A percentile compares a stretch with the other conserved stretches of the same genome.
phyloP scores from a whole-genome alignment of 148 eudicot genomes.

The Amaranthus hypochondriacus region DNA sequence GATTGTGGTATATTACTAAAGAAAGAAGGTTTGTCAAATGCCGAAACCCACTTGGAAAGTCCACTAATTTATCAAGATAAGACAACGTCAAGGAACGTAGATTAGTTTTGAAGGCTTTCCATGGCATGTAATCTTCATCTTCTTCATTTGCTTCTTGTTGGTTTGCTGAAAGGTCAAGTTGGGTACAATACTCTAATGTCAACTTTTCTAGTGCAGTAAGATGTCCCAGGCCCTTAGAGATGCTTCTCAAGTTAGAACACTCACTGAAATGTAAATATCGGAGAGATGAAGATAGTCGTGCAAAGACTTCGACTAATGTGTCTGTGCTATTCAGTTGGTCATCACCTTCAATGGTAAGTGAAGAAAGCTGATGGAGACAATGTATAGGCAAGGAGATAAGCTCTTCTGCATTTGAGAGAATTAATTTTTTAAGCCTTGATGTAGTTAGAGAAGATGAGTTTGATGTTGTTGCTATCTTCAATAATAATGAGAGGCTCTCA shows the following conservation, averaged over 20 bases:
- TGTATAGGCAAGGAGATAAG: background rate
- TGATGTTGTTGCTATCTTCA: no score
- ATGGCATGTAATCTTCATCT: background rate
- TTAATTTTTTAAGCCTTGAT: background rate
- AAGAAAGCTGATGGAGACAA: background rate
- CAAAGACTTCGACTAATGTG: background rate
- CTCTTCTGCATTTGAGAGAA: background rate
- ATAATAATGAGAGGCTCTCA: background rate
- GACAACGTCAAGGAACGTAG: background rate
- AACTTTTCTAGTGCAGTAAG: background rate
- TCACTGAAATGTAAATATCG: background rate
- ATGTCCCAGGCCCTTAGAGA: background rate
- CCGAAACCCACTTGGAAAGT: background rate
- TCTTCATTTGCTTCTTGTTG: no score
- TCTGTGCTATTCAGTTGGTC: background rate
- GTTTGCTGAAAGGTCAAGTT: background rate
- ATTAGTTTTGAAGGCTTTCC: background rate
- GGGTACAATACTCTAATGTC: background rate
- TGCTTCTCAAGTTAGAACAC: background rate
- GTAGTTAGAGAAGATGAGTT: background rate
- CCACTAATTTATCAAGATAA: no score
- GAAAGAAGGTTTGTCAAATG: background rate
- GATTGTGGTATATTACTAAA: background rate
- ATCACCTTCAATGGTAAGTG: background rate
- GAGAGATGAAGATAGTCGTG: background rate